Conservation (phyloP, 2,329 filamentous ascomycete species). For the Claviceps humidiphila region DNA sequence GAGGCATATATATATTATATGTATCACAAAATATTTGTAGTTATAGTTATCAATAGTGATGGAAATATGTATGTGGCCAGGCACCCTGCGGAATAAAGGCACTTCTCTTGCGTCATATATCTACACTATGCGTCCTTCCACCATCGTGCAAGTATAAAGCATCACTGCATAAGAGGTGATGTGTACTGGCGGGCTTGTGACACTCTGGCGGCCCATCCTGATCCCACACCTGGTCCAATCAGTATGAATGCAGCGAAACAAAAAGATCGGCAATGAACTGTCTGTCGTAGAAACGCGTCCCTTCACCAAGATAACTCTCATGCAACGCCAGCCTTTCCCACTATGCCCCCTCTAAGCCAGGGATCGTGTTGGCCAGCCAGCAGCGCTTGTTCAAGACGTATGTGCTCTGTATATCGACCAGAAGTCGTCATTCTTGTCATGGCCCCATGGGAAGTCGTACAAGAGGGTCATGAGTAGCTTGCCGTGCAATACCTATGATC, state of each 20-base stretch:
- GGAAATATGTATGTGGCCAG: constrained; percentile 2
- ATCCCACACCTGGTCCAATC: constrained; percentile 10
- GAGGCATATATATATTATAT: background rate
- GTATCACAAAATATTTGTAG: no score
- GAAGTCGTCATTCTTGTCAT: background rate
- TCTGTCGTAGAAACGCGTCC: background rate
- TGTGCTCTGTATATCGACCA: background rate
- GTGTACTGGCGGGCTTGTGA: constrained; percentile 18
- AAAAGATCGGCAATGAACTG: no score
- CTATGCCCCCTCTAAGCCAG: constrained; percentile 12
- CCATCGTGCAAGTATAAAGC: constrained; percentile 51
- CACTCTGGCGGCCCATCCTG: constrained; percentile 6
- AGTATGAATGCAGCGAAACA: constrained; percentile 1
- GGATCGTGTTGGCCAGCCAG: constrained; percentile 16
- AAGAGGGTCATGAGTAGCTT: background rate
- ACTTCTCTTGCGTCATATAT: no score
- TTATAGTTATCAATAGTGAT: no score
- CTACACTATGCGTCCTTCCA: no score
- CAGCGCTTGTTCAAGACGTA: background rate
- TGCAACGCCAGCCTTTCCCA: background rate
- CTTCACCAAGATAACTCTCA: background rate
- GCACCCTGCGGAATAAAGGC: no score
- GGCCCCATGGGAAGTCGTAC: background rate
- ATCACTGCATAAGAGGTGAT: constrained; percentile 54
- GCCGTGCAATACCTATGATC: no score